Evolutionary conservation across 164 flowering plant species (phyloP).

Genomic region (Magnolia officinalis): DNA sequence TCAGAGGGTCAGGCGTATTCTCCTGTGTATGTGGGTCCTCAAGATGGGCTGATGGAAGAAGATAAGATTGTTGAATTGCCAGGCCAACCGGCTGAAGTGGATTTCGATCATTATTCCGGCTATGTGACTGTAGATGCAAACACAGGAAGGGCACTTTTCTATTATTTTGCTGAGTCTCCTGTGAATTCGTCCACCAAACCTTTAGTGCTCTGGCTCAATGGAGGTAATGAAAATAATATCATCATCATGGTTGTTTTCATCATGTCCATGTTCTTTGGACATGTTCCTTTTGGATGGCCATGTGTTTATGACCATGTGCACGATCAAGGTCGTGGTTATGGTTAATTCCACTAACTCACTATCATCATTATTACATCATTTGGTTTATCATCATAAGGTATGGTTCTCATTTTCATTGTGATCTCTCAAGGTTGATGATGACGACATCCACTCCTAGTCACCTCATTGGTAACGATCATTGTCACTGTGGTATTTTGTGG

Average conservation of each 20-base stretch:
- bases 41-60: constrained; percentile 32
- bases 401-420: no score
- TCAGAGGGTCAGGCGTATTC: background rate
- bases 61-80: constrained; percentile 45
- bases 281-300: no score
- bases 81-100: constrained; percentile 46
- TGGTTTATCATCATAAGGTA: no score
- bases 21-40: constrained; percentile 13
- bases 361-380: no score
- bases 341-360: no score
- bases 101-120: constrained; percentile 56
- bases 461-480: no score
- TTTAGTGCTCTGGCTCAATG: constrained; percentile 18
- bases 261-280: no score
- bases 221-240: constrained; percentile 8
- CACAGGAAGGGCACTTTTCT: constrained; percentile 41
- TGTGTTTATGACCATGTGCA: no score
- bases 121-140: constrained; percentile 42
- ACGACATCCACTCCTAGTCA: no score
- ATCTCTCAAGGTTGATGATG: no score
- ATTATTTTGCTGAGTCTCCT: constrained; percentile 17
- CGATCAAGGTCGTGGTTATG: no score
- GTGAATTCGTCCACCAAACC: constrained; percentile 15
- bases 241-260: background rate
- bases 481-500: no score